Evolutionary conservation across 805 yeast species (phyloP), one percentile per base, ranked within the genome.

Genomic region (Candida namnaoensis): DNA sequence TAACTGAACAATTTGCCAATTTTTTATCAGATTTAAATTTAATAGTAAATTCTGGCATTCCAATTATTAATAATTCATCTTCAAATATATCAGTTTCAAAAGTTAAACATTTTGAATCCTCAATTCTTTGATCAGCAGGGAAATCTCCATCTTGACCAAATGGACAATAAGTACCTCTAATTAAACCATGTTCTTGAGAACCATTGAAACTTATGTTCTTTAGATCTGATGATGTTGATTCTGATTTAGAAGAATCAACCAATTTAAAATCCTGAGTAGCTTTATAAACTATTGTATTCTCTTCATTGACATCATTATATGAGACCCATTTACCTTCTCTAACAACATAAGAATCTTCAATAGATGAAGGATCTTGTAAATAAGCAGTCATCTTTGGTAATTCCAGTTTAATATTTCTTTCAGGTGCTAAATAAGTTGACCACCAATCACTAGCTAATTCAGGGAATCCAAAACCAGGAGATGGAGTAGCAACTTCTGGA

Each of bases 401-500:
- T 7, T 42, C 40, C 26, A 62, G 52, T 23, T 48, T 52, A 13
- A 51, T 52, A 7, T 38, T 39, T 27, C 49, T 54, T 3, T 63
- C 62, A 25, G 52, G 50, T 32, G 53, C 52, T 41, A 69, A 51
- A 48, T 64, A 66, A 42, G 67, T 68, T 35, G 50, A 46, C 51
- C 65, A 69, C 74, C 74, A 69, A 24, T 54, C 49, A 33, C 65
- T 47, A 1, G 72, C 62, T 27, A 68, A 39, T 44, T 69, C 71
- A 34, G 65, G 67, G 41, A 63, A 69, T 4, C 72, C 74, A 47
- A 69, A 63, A 42, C 61, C 62, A 30, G 74, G 74, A 9, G 60
- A 58, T 7, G 73, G 74, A 32, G 64, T 66, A 2, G 73, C 74
- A 55, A 69, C 63, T 47, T 69, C 73, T 4, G 74, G 74, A 50